A percentile compares a stretch with the other conserved stretches of the same genome.
phyloP scores from a whole-genome alignment of 306 rosid genomes.

The Ammopiptanthus mongolicus region DNA sequence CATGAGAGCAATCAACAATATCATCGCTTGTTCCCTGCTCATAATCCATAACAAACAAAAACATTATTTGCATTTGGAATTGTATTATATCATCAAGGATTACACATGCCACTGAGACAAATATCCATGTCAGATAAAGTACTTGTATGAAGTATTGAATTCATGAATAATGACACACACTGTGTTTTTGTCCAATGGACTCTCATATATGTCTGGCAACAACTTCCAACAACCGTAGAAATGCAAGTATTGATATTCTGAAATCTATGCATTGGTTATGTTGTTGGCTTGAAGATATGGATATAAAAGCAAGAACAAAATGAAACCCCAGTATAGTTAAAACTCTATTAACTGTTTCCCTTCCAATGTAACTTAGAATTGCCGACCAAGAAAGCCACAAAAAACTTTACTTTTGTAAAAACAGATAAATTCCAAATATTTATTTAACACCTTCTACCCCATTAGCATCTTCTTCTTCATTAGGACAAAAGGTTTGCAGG shows the following conservation, averaged over 20 bases:
- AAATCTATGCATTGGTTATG: neutral
- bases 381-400: too few relatives aligned
- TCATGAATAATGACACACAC: neutral
- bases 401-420: neutral
- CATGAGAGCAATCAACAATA: constrained; percentile 68
- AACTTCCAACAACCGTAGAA: too few relatives aligned
- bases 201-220: too few relatives aligned
- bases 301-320: neutral
- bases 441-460: neutral
- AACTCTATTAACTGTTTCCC: neutral
- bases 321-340: neutral
- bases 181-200: too few relatives aligned
- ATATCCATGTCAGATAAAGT: neutral
- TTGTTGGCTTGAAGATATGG: neutral
- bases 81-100: neutral
- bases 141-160: neutral
- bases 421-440: neutral
- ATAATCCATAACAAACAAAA: constrained; percentile 6
- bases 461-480: neutral
- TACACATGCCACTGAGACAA: neutral
- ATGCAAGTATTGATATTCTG: neutral
- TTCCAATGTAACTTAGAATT: neutral
- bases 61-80: neutral
- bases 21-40: constrained; percentile 73
- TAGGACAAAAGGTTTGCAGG: neutral